These are phyloP conservation scores for Stellera chamaejasme DNA, from an alignment of 345 rosid species.

Conservation along the genomic window DNA sequence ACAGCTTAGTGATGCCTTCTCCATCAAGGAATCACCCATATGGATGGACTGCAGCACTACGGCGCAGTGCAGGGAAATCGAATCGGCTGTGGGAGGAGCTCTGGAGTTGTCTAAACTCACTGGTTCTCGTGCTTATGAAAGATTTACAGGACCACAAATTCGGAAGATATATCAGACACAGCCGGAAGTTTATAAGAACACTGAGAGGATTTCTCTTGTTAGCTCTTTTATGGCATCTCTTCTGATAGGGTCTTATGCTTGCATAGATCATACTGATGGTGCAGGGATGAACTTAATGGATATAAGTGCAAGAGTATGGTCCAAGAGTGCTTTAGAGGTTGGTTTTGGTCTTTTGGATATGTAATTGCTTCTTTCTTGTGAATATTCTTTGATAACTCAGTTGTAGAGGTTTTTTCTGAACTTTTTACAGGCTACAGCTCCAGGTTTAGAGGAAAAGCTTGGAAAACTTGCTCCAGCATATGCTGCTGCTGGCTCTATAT, in stretches of 20 bases:
- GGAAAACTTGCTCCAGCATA: slow-evolving; percentile 87
- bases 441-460: slow-evolving; percentile 74
- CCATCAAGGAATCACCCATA: slow-evolving; percentile 67
- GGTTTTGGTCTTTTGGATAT: slow-evolving; percentile 16
- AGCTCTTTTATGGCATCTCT: slow-evolving; percentile 95
- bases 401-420: slow-evolving; percentile 1
- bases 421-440: slow-evolving; percentile 68
- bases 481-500: slow-evolving; percentile 74
- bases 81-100: slow-evolving; percentile 83
- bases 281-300: slow-evolving; percentile 99
- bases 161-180: slow-evolving; percentile 47
- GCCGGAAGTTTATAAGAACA: slow-evolving; percentile 39
- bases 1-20: slow-evolving; percentile 57
- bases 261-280: slow-evolving; percentile 80
- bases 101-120: slow-evolving; percentile 62
- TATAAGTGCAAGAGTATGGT: slow-evolving; percentile 60
- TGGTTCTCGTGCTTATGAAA: slow-evolving; percentile 76
- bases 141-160: slow-evolving; percentile 90
- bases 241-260: slow-evolving; percentile 65
- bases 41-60: slow-evolving; percentile 99
- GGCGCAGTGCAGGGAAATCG: slow-evolving; percentile 73
- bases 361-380: slow-evolving; percentile 4
- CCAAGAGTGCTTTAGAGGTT: slow-evolving; percentile 58
- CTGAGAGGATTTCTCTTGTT: slow-evolving; percentile 86
- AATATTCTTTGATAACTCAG: not conserved